Base-by-base conservation (phyloP, 192 early-diverging fungal species). In the Entrophospora sp. region DNA sequence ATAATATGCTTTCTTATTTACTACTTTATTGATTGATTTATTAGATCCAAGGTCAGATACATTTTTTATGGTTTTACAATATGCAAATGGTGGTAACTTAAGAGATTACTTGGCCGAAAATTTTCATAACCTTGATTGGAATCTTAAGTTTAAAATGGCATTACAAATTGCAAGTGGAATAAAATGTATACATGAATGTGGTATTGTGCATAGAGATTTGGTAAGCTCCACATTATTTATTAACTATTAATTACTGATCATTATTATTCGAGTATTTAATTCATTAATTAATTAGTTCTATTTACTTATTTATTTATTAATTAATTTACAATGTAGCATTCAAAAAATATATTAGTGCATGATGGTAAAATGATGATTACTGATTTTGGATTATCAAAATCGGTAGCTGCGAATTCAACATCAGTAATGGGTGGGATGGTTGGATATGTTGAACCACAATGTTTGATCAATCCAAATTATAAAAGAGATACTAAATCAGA, bases 401-500 rank as follows among this genome's bases (percentile, higher is more conserved):
- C 8, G 27, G 37, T 61, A 27, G 27, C n/a, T 20, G 37, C 14
- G 7, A 22, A 18, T n/a, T 22, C 13, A 14, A 37, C 27, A 20
- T 64, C 63, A 9, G 20, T 28, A n/a, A 24, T 37, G 6, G 44
- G 18, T 4, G 63, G 63, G 0, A 51, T 37, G 44, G 43, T 27
- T 35, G 45, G 36, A 8, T 64, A 64, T 51, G 36, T 45, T 5
- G 63, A 64, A 16, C 44, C 63, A 8, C 5, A 44, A 43, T 31
- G 27, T 40, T 44, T 61, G 27, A 31, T 18, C 13, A 13, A 61
- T 24, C 27, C 25, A 1, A 37, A 34, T 6, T 64, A 35, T 25
- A 52, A 52, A 35, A n/a, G 36, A 32, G 72, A 77, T 52, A 70
- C 66, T 2, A 42, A 53, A n/a, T 77, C 71, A 22, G 75, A 77